These are phyloP conservation scores for Aspergillus haitiensis DNA, from an alignment of 495 filamentous ascomycete species.

Conservation along the genomic window DNA sequence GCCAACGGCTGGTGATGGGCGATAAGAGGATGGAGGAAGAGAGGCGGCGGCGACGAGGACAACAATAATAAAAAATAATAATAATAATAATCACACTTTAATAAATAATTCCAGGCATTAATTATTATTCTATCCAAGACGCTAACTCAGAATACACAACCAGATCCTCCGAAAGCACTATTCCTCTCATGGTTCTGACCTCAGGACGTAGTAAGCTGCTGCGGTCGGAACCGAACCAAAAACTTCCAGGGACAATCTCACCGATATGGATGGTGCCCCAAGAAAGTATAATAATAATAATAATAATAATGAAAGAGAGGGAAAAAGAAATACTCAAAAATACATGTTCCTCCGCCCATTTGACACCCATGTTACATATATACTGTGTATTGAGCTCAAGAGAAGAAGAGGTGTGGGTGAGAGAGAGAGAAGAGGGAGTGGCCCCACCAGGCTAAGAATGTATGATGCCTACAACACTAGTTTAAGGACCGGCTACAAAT, in stretches of 20 bases:
- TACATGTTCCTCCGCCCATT: slow-evolving; percentile 9
- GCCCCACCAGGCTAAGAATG: slow-evolving; percentile 20
- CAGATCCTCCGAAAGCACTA: slow-evolving; percentile 6
- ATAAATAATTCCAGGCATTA: neutral
- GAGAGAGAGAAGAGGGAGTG: neutral
- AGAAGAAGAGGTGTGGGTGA: too few species aligned
- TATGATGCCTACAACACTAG: slow-evolving; percentile 29
- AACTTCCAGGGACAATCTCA: neutral
- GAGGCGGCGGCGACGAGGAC: slow-evolving; percentile 3
- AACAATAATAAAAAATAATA: slow-evolving; percentile 1
- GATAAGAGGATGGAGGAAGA: neutral
- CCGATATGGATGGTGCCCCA: slow-evolving; percentile 1
- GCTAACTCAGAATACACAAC: neutral
- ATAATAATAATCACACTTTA: slow-evolving; percentile 8
- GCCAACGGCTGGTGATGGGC: neutral
- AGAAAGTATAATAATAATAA: slow-evolving; percentile 4
- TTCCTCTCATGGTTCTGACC: slow-evolving; percentile 13
- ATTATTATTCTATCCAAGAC: neutral
- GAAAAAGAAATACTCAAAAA: slow-evolving; percentile 12
- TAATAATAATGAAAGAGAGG: neutral
- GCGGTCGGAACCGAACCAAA: slow-evolving; percentile 6
- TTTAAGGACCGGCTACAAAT: slow-evolving; percentile 23
- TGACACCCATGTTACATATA: slow-evolving; percentile 14
- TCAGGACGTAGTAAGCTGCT: neutral
- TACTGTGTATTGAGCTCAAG: too few species aligned